Conservation (phyloP, 2,329 filamentous ascomycete species). For the Penicillium rolfsii region DNA sequence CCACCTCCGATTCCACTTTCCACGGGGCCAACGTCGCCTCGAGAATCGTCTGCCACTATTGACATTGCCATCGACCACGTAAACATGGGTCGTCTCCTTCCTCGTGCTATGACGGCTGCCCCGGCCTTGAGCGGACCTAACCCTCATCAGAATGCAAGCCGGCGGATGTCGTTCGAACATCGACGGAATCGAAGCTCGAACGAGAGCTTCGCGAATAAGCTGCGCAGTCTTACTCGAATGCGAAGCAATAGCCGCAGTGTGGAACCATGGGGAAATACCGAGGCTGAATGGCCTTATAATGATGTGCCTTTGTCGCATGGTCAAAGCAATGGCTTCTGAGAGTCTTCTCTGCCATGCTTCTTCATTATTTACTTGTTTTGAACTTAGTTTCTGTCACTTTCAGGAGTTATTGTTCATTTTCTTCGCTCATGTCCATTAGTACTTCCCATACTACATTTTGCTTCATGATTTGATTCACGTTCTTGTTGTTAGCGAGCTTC, state of each 20-base stretch:
- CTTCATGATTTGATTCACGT: neutral
- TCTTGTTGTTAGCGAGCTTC: conserved; percentile 21
- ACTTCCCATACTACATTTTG: neutral
- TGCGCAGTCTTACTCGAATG: conserved; percentile 61
- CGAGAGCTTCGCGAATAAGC: conserved; percentile 59
- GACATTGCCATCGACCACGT: conserved; percentile 48
- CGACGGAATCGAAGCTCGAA: conserved; percentile 60
- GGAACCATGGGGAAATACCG: conserved; percentile 30
- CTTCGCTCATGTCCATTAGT: neutral
- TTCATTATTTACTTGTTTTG: neutral
- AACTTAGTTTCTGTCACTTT: neutral
- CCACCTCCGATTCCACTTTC: conserved; percentile 51
- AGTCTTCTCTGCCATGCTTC: neutral
- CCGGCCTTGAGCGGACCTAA: conserved; percentile 34
- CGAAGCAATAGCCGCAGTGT: conserved; percentile 58
- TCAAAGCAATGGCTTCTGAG: conserved; percentile 19
- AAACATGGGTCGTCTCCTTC: conserved; percentile 39
- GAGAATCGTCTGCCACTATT: conserved; percentile 45
- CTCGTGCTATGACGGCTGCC: conserved; percentile 43
- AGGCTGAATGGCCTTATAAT: conserved; percentile 34
- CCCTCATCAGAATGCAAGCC: conserved; percentile 34
- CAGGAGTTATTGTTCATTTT: neutral
- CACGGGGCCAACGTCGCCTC: conserved; percentile 32
- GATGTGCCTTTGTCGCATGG: conserved; percentile 28
- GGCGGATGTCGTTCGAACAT: conserved; percentile 51